Base-by-base conservation (phyloP, 2,329 filamentous ascomycete genomes). In the Alternaria novae-zelandiae region DNA sequence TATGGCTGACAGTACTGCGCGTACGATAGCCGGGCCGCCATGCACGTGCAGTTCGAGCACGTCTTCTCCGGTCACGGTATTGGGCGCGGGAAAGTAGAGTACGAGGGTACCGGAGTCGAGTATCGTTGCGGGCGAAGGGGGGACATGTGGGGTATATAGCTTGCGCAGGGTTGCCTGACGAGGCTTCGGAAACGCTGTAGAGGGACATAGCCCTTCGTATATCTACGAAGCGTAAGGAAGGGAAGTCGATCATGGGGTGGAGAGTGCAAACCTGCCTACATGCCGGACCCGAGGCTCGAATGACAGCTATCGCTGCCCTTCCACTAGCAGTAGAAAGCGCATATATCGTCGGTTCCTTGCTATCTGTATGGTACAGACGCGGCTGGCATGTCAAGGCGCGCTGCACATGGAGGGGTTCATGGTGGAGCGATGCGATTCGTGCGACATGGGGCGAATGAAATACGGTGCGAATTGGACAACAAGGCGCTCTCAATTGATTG, bases 41-140 rank as follows among this genome's bases (percentile, higher is more conserved):
- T 99, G 96, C n/a, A 97, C 87, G 73, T 99, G 96, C 6, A 99
- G 81, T 78, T 99, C 96, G 2, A 99, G 86, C 1, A 98, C 85
- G 75, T 97, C 93, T 77, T 98, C 94, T 28, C 96, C 96, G 0
- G 96, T 99, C 9, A 93, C 93, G 0, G 94, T 97, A 53, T 87
- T 87, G 0, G 95, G 94, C 0, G 83, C 85, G 0, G 93, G 91
- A 69, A 98, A 97, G 81, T 91, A 92, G 26, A 98, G 86, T 2
- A 97, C 85, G 12, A 98, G 80, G 0, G 96, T 92, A 54, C 89
- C 88, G 0, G 93, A 88, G 76, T 99, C 96, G 23, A 93, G 85
- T 15, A 90, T 77, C 12, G 80, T 80, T 4, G 83, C 79, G 5
- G 78, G 79, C 3, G 79, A 78, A 0, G 81, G 71, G 6, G 79